phyloP scores from a whole-genome alignment of 257 asterid genomes.

The Agastache rugosa region DNA sequence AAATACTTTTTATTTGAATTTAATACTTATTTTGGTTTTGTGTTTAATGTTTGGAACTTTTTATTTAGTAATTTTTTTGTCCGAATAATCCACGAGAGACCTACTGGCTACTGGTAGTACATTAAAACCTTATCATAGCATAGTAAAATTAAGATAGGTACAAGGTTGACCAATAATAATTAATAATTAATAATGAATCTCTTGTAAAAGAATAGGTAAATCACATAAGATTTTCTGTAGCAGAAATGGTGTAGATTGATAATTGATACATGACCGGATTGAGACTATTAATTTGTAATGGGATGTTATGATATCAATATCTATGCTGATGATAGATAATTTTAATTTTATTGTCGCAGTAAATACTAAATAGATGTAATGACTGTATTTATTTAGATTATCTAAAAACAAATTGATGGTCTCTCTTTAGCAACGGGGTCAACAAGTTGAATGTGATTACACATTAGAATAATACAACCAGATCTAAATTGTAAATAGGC shows the following conservation, averaged over 20 bases:
- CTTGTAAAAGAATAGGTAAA: constrained; percentile 1
- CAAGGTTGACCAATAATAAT: constrained; percentile 3
- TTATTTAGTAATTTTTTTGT: background rate
- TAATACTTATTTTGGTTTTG: background rate
- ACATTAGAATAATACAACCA: constrained; percentile 6
- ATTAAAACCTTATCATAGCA: background rate
- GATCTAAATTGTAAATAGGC: background rate
- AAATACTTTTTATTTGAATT: too few relatives aligned
- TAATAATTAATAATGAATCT: constrained; percentile 14
- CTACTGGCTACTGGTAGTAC: background rate
- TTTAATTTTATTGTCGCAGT: background rate
- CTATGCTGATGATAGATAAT: background rate
- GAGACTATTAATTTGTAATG: background rate
- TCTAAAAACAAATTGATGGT: constrained; percentile 19
- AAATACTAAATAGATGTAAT: background rate
- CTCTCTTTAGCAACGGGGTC: background rate
- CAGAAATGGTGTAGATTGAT: background rate
- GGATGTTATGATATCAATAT: background rate
- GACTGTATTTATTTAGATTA: constrained; percentile 30
- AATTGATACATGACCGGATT: background rate
- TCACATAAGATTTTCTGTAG: background rate
- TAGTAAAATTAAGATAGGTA: background rate
- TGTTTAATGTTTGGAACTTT: background rate
- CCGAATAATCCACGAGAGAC: background rate
- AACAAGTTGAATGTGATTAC: constrained; percentile 9